Percentiles rank a stretch among this genome's conserved stretches.
These are phyloP conservation scores for Rhizophagus prolifer DNA, from an alignment of 192 early-diverging fungal genomes.

Conservation along the genomic window DNA sequence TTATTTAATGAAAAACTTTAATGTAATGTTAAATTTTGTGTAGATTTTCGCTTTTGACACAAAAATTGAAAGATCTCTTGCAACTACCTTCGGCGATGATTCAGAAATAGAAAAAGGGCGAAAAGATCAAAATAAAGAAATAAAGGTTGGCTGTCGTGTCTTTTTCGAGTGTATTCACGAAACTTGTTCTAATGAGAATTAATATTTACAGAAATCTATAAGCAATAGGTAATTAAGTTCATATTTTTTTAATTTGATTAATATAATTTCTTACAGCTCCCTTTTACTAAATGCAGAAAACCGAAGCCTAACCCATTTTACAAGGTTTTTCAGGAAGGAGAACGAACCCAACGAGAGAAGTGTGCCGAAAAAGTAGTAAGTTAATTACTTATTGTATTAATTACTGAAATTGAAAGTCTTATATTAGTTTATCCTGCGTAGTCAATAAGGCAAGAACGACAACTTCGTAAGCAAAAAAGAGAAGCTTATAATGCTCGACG, in stretches of 20 bases:
- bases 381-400: not conserved
- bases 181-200: too few relatives aligned
- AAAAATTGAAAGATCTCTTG: not conserved
- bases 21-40: not conserved
- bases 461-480: not conserved
- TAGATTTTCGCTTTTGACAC: not conserved
- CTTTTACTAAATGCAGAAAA: not conserved
- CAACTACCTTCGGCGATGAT: too few relatives aligned
- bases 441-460: not conserved
- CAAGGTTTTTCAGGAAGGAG: slow-evolving; percentile 8
- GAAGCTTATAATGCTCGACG: not conserved
- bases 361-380: not conserved
- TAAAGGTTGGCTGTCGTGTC: too few relatives aligned
- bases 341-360: not conserved
- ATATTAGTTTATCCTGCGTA: not conserved
- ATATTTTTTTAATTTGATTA: not conserved
- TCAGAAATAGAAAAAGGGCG: too few relatives aligned
- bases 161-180: too few relatives aligned
- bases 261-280: not conserved
- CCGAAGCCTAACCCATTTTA: slow-evolving; percentile 14
- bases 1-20: not conserved
- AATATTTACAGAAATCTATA: too few relatives aligned
- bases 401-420: not conserved
- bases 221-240: not conserved
- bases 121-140: too few relatives aligned